phyloP scores from a whole-genome alignment of 2,329 filamentous ascomycete species.

The Cladosporium halotolerans region DNA sequence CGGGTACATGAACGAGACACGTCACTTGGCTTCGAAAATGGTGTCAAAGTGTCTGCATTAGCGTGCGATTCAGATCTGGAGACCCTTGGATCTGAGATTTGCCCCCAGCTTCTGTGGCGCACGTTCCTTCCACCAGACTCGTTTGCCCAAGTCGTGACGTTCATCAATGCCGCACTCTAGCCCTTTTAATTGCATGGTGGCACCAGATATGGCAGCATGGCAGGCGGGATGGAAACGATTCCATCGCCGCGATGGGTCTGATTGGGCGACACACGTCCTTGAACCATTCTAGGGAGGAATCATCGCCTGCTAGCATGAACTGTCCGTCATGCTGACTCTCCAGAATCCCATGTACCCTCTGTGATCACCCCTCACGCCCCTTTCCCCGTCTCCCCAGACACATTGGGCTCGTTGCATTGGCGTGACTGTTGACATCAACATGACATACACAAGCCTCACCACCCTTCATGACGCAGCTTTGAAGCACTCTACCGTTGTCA shows the following conservation, averaged over 20 bases:
- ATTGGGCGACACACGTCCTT: too few species aligned
- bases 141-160: slow-evolving; percentile 7
- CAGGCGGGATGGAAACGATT: too few species aligned
- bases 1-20: slow-evolving; percentile 5
- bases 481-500: too few species aligned
- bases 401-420: not conserved
- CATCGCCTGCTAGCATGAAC: too few species aligned
- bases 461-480: slow-evolving; percentile 4
- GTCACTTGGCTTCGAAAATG: not conserved
- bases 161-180: slow-evolving; percentile 1
- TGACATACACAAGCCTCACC: slow-evolving; percentile 4
- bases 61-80: slow-evolving; percentile 3
- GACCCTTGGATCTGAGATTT: not conserved
- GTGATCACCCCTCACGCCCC: not conserved
- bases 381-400: not conserved
- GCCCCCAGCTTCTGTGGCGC: slow-evolving; percentile 4
- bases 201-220: too few species aligned
- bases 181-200: not conserved
- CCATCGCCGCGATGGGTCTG: too few species aligned
- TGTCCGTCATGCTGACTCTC: too few species aligned
- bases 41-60: slow-evolving; percentile 6
- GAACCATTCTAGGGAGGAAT: too few species aligned
- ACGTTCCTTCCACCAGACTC: not conserved
- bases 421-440: slow-evolving; percentile 11
- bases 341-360: too few species aligned